phyloP scores from a whole-genome alignment of 202 grass and related monocot genomes.

The Musa balbisiana region DNA sequence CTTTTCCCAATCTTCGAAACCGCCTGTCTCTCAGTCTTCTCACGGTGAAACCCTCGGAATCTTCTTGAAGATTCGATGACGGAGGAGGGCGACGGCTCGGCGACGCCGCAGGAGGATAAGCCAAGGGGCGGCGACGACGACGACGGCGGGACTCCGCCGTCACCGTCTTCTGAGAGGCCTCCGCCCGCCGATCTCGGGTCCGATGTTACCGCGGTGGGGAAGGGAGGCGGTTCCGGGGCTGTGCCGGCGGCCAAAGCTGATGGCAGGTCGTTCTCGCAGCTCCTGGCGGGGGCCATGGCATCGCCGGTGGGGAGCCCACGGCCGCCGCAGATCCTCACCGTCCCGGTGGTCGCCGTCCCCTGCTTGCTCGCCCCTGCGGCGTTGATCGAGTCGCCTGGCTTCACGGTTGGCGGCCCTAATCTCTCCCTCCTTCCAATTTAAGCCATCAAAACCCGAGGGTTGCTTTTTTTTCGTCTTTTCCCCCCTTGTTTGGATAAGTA shows the following conservation, averaged over 20 bases:
- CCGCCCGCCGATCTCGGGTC: no score
- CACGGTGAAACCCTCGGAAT: conserved; percentile 49
- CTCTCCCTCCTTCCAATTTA: not conserved
- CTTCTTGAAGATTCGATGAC: not conserved
- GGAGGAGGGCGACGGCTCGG: not conserved
- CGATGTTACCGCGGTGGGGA: not conserved
- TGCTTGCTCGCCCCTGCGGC: conserved; percentile 46
- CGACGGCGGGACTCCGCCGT: not conserved
- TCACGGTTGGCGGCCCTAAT: conserved; percentile 24
- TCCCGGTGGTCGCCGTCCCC: conserved; percentile 50
- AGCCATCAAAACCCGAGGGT: not conserved
- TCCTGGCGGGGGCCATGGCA: conserved; percentile 38
- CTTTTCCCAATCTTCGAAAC: not conserved
- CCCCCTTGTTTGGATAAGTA: not conserved
- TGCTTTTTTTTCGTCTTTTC: not conserved
- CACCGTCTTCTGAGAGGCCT: not conserved
- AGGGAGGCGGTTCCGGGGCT: not conserved
- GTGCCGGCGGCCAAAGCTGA: not conserved
- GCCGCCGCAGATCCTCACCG: conserved; percentile 36
- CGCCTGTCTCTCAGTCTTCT: not conserved
- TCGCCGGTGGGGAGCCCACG: conserved; percentile 23
- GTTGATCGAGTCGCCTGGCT: conserved; percentile 35
- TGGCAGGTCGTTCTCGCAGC: conserved; percentile 39
- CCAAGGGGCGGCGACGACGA: not conserved
- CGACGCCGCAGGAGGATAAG: not conserved